Evolutionary conservation across 805 yeast genomes (phyloP), one percentile per base, ranked within the genome.

Genomic region (Millerago galiae): DNA sequence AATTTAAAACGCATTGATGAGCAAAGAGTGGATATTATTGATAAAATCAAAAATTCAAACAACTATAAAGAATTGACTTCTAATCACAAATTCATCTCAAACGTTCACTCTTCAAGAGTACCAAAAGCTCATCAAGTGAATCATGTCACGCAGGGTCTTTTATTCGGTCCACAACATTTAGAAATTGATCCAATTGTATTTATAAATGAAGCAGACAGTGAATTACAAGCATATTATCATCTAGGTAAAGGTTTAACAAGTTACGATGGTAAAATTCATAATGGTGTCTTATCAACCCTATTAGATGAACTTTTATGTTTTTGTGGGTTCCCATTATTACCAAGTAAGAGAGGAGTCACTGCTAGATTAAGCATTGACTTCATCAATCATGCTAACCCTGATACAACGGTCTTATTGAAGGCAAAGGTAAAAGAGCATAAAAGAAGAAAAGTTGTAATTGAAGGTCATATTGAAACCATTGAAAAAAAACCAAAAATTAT

Each of bases 331-430:
- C 79, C 87, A 3, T 65, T 73, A 24, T 67, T 91, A 11, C 98
- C 98, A 1, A 77, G 80, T 44, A 74, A 79, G 43, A 71, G 83
- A 39, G 99, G 98, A 12, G 96, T 93, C 18, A 91, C 99, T 0
- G 99, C 96, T 0, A 73, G 71, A 39, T 66, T 91, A 34, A 63
- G 73, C 3, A 68, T 91, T 8, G 70, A 83, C 40, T 91, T 87
- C 61, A 31, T 53, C 9, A 46, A 57, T n/a, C 71, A 72, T 34
- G 62, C 63, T 5, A 59, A 67, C 7, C 82, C 89, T 0, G 75
- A 78, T 45, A 68, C 81, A 17, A 77, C 81, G 9, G 75, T 89
- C 2, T 68, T 87, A 12, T 62, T 93, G 37, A 68, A 69, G 34
- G 95, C 95, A 0, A 68, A 74, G 35, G 89, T 90, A 1, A 60